Evolutionary conservation across 129 eudicot species (phyloP), one percentile per base, ranked within the genome.

Genomic region (Heracleum sosnowskyi): DNA sequence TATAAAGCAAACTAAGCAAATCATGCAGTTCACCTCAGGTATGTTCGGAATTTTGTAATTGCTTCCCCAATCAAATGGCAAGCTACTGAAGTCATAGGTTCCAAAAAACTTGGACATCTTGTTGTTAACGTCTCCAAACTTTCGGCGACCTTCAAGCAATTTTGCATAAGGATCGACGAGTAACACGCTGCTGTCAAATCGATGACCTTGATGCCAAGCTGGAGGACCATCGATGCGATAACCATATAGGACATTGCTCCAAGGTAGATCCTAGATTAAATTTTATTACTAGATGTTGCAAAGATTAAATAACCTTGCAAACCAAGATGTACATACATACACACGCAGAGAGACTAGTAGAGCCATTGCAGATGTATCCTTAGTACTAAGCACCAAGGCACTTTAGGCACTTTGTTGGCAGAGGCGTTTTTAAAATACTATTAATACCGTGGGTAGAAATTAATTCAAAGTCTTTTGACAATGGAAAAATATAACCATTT

Each of bases 151-250:
- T 86, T 96, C 97, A 78, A 92, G 62, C 57, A 90, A 76, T 86
- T 92, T 96, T 76, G 99, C 96, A 62, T 96, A 96, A 26, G 99
- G 99, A 79, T 96, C 99, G 63, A 96, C 83, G 60, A 96, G 87
- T 84, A 96, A 79, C 78, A 74, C 79, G 74, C 77, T 80, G 73
- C 79, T 82, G 85, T 96, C 99, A 88, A 92, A 96, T 29, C 99
- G 92, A 90, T 96, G 99, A 68, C 99, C 99, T 85, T 90, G 88
- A 77, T 82, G 76, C 94, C 91, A 90, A 76, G 57, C 91, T 90
- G 75, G 88, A 77, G 97, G 97, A 83, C 99, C 99, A 81, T 90
- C 90, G 26, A 96, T 74, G 39, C 87, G 89, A 78, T 96, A 96
- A 82, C 97, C 99, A 84, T 96, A 96, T 13, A 83, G 86, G 62